Base-by-base conservation (phyloP, 2,329 filamentous ascomycete genomes). In the Penicillium hesseltinei region DNA sequence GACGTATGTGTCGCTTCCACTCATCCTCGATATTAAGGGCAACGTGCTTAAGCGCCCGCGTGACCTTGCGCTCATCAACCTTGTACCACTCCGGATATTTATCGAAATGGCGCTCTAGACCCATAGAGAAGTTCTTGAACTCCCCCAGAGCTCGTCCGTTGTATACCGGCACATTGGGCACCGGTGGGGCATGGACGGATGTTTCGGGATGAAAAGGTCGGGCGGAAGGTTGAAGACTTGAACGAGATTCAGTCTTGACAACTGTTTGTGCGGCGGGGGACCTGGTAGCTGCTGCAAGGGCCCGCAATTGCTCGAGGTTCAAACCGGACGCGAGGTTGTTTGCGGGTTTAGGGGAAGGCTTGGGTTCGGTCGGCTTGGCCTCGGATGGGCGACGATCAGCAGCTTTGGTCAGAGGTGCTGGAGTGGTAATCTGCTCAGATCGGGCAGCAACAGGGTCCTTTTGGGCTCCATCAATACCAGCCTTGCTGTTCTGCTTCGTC, bases 41-140 rank as follows among this genome's bases (percentile, higher is more conserved):
- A 29, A 54, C 45, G 29, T 59, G 54, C 33, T 55, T 47, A 51
- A 50, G 27, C 49, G 40, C 35, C 50, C 55, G 54, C 3, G 25
- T 23, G 19, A 61, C 38, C 36, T 60, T 62, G 23, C 19, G 40
- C 27, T 48, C 44, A 1, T 58, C 52, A 35, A 31, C 10, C 23
- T 27, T 35, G 33, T 49, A 61, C 35, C 29, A 49, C 13, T 52
- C 40, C 13, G 55, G 49, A 38, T 49, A 44, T 47, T 51, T 54
- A 13, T 33, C 36, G 13, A 62, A 62, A 17, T 58, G 45, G 3
- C 31, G 42, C n/a, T 60, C 60, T 23, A 62, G 35, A 11, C 31
- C 43, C 25, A 38, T 31, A 9, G 59, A 36, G n/a, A 56, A 55
- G 15, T 54, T 51, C 42, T 51, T 50, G 45, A 54, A 60, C 27